These are phyloP conservation scores for Sicyos baderoa DNA, from an alignment of 306 rosid species.

Conservation along the genomic window DNA sequence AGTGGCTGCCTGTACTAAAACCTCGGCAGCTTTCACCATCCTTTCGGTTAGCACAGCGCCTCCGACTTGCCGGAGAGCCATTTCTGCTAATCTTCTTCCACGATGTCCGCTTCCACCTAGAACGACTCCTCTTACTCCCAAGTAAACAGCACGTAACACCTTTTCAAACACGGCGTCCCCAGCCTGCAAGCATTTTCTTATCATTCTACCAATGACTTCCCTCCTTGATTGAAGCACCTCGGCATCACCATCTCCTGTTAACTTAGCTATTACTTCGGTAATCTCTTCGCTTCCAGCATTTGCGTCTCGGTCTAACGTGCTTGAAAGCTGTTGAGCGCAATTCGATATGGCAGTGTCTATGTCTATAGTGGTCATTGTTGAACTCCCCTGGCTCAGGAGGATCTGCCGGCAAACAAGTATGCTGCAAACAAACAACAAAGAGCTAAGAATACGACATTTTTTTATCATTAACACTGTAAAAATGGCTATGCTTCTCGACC, in stretches of 20 bases:
- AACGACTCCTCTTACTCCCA: conserved; percentile 58
- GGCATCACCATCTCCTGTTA: conserved; percentile 26
- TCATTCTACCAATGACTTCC: conserved; percentile 53
- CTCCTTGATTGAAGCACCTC: conserved; percentile 43
- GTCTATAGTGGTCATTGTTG: conserved; percentile 33
- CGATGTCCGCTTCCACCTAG: conserved; percentile 61
- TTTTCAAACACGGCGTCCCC: conserved; percentile 81
- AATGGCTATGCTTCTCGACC: neutral
- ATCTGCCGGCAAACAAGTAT: conserved; percentile 77
- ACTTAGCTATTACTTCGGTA: conserved; percentile 47
- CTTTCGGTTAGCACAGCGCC: conserved; percentile 41
- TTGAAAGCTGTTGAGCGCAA: conserved; percentile 42
- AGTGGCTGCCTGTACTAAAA: conserved; percentile 69
- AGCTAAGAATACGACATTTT: neutral
- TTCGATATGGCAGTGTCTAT: conserved; percentile 38
- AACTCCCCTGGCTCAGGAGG: conserved; percentile 49
- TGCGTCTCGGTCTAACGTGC: conserved; percentile 42
- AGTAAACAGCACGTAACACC: conserved; percentile 53
- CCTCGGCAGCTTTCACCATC: conserved; percentile 58
- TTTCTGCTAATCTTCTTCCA: conserved; percentile 63
- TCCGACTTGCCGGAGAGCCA: conserved; percentile 70
- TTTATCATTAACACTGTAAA: neutral
- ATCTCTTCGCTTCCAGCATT: conserved; percentile 62
- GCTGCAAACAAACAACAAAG: conserved; percentile 34
- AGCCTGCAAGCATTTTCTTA: conserved; percentile 74